These are phyloP conservation scores for Zopfia rhizophila DNA, from an alignment of 2,329 filamentous ascomycete species.

Conservation along the genomic window DNA sequence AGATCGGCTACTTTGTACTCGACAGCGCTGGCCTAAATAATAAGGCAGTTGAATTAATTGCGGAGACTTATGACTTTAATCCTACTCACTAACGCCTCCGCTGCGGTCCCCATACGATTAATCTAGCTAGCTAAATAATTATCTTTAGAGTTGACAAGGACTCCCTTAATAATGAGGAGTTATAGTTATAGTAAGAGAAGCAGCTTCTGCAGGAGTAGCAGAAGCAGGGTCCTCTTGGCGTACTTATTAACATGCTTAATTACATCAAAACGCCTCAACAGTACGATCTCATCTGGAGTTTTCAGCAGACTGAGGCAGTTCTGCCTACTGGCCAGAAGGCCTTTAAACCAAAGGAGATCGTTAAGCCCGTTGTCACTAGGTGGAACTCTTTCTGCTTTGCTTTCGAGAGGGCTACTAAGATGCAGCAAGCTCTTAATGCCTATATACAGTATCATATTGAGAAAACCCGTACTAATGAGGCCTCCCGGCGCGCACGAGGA, in stretches of 20 bases:
- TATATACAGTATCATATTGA: conserved; percentile 4
- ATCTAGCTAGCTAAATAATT: conserved; percentile 4
- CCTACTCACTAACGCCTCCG: conserved; percentile 6
- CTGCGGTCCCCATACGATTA: conserved; percentile 3
- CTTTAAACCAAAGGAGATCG: conserved; percentile 1
- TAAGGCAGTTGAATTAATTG: no score
- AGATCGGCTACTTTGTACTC: no score
- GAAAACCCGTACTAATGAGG: not conserved
- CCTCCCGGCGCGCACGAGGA: not conserved
- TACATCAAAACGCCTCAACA: conserved; percentile 9
- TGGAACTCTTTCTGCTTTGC: conserved; percentile 7
- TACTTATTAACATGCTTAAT: conserved; percentile 9
- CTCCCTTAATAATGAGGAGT: not conserved
- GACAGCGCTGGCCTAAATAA: no score
- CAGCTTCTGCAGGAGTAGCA: conserved; percentile 5
- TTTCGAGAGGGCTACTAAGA: conserved; percentile 7
- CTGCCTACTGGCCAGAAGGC: not conserved
- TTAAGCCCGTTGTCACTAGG: conserved; percentile 9
- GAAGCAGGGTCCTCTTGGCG: conserved; percentile 4
- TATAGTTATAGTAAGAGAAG: not conserved
- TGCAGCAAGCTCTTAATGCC: conserved; percentile 2
- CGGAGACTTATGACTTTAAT: no score
- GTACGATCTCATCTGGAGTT: conserved; percentile 8
- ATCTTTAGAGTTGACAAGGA: conserved; percentile 5
- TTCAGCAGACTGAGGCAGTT: no score